Evolutionary conservation across 148 eudicot species (phyloP).

Genomic region (Oxyria digyna): DNA sequence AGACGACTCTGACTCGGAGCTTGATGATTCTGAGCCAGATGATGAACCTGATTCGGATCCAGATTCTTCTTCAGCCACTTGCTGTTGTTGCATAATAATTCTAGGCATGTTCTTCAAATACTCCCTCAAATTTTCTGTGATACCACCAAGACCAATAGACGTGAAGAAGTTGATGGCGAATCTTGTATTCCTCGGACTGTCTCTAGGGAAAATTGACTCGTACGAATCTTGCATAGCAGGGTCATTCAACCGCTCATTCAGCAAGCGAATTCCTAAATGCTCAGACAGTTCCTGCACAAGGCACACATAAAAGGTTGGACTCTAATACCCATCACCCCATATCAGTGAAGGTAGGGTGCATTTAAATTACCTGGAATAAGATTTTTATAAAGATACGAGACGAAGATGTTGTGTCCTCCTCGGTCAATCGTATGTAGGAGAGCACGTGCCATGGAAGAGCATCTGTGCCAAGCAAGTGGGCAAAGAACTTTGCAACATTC

Average conservation of each 20-base stretch:
- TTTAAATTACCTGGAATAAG: conserved; percentile 8
- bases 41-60: neutral
- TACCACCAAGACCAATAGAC: conserved; percentile 81
- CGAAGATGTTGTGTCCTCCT: no score
- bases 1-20: neutral
- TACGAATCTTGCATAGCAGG: conserved; percentile 64
- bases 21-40: neutral
- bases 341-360: no score
- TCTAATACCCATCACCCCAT: no score
- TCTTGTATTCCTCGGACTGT: conserved; percentile 70
- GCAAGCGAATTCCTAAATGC: conserved; percentile 65
- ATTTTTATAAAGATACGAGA: no score
- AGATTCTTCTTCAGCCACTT: neutral
- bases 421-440: no score
- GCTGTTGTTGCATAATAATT: neutral
- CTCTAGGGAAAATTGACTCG: conserved; percentile 74
- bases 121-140: conserved; percentile 77
- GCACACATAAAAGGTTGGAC: no score
- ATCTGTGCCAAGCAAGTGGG: no score
- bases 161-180: conserved; percentile 85
- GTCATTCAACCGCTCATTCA: conserved; percentile 68
- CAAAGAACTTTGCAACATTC: conserved; percentile 73
- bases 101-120: conserved; percentile 78
- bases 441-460: no score
- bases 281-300: conserved; percentile 61